Base-by-base conservation (phyloP, 495 filamentous ascomycete genomes). In the Xylaria venustula region DNA sequence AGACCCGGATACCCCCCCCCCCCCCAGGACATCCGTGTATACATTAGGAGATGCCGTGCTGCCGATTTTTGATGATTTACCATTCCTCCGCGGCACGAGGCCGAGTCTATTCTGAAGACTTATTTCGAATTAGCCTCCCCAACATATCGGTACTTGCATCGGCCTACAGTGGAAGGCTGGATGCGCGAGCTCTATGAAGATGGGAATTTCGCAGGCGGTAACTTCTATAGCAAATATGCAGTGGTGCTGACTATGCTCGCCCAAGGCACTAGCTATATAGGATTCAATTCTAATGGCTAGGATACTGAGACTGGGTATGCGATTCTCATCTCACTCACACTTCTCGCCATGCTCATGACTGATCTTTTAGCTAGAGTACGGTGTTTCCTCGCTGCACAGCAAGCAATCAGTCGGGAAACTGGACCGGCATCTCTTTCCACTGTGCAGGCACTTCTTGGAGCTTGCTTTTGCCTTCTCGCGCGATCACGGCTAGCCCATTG, bases 401-500 rank as follows among this genome's bases (percentile, higher is more conserved):
- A 34, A 67, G 70, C 23, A 60, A 67, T 44, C 67, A 67, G 51
- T 60, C 73, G 2, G 34, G 58, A 5, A 63, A 60, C 47, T 71
- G 72, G 54, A 58, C 63, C 15, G 65, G 72, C 11, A 53, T 62
- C 14, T 25, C 40, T 75, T 9, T 49, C 66, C 15, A 70, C 61
- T 49, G 69, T 73, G 12, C 72, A 75, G 57, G 70, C 71, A 9
- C 62, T 70, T 14, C 48, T 75, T 4, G 63, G 67, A 15, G 68
- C 66, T 36, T 75, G 72, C 30, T 67, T 70, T 42, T 75, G 71
- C 49, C 65, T 75, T 23, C 65, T 75, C 11, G 52, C 63, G 14
- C 67, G 68, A 47, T 73, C 71, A 4, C 60, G 67, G 7, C 63
- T 72, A 34, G 71, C 73, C 40, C 71, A 75, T 32, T 70, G 68